Conservation (phyloP, 2,329 filamentous ascomycete species). For the Fusarium sp. region DNA sequence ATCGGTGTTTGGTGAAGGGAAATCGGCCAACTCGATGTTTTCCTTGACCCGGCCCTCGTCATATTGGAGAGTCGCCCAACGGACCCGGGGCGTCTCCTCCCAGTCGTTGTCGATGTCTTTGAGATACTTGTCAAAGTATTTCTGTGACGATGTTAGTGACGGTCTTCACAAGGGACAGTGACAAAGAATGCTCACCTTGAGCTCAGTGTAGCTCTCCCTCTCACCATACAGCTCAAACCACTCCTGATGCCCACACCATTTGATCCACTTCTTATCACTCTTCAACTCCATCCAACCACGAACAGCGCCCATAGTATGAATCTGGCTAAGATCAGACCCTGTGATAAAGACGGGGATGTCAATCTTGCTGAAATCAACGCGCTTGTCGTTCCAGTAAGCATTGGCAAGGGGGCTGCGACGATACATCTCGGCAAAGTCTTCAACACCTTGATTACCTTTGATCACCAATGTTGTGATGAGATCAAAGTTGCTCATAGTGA, state of each 20-base stretch:
- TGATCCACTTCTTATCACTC: conserved; percentile 35
- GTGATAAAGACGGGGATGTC: conserved; percentile 30
- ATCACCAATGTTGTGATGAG: conserved; percentile 7
- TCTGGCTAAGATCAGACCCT: conserved; percentile 34
- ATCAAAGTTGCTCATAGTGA: conserved; percentile 21
- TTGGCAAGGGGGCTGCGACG: not conserved
- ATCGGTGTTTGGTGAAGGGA: conserved; percentile 2
- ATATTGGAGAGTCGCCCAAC: conserved; percentile 35
- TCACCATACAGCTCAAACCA: conserved; percentile 28
- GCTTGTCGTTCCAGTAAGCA: conserved; percentile 22
- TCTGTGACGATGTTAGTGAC: not conserved
- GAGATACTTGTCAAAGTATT: conserved; percentile 36
- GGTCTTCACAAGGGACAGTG: accelerated
- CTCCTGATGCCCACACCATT: conserved; percentile 33
- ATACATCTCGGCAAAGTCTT: conserved; percentile 14
- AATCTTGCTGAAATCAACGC: conserved; percentile 25
- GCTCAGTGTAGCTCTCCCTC: conserved; percentile 10
- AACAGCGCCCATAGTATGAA: conserved; percentile 37
- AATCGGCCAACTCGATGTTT: conserved; percentile 23
- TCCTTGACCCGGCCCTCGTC: conserved; percentile 30
- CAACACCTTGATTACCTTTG: conserved; percentile 3
- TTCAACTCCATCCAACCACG: conserved; percentile 33
- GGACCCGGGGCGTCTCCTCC: conserved; percentile 34
- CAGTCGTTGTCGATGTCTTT: conserved; percentile 32
- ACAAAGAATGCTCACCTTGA: not conserved